Conservation (phyloP, 1,139 yeast species). For the Suhomyces choctaworum region DNA sequence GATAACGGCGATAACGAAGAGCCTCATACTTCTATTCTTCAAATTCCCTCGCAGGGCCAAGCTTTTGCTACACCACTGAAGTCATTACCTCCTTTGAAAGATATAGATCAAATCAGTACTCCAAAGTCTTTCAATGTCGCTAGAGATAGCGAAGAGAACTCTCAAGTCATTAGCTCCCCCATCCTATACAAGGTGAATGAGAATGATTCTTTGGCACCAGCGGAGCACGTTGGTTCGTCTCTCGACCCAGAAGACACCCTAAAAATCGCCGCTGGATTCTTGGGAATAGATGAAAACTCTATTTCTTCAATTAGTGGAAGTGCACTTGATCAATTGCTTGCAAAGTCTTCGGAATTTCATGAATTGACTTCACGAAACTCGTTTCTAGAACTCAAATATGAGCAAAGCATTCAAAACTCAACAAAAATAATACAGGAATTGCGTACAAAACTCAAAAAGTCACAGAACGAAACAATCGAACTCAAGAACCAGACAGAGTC, state of each 20-base stretch:
- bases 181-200: constrained; percentile 13
- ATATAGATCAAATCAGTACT: constrained; percentile 43
- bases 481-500: constrained; percentile 14
- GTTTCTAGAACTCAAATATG: constrained; percentile 52
- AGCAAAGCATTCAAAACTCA: constrained; percentile 47
- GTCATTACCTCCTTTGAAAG: constrained; percentile 45
- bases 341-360: constrained; percentile 49
- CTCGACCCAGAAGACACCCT: constrained; percentile 9
- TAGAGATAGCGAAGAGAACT: constrained; percentile 23
- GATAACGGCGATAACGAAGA: constrained; percentile 10
- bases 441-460: constrained; percentile 13
- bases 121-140: constrained; percentile 48
- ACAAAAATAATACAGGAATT: constrained; percentile 16
- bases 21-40: constrained; percentile 19
- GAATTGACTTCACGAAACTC: constrained; percentile 52
- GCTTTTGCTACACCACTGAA: constrained; percentile 46
- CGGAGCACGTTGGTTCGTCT: constrained; percentile 3
- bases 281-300: constrained; percentile 32
- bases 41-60: constrained; percentile 12
- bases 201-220: constrained; percentile 4
- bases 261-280: constrained; percentile 30
- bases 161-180: constrained; percentile 21
- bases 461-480: constrained; percentile 14
- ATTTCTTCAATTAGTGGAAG: constrained; percentile 19
- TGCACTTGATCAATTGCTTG: constrained; percentile 34